phyloP scores from a whole-genome alignment of 2,329 filamentous ascomycete species.

The Karstenula rhodostoma region DNA sequence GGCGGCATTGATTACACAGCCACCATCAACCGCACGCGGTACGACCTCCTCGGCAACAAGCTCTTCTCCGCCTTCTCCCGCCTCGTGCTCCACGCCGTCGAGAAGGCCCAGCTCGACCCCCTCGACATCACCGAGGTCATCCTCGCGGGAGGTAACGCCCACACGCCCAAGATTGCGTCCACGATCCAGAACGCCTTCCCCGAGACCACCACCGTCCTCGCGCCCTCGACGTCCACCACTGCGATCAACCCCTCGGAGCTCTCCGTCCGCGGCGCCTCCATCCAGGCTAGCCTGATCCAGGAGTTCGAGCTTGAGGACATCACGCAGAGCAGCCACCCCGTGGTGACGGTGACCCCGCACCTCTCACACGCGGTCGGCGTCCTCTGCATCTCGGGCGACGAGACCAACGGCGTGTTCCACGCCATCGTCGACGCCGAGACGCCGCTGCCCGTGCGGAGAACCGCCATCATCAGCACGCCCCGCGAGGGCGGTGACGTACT shows the following conservation, averaged over 20 bases:
- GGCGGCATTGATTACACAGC: conserved; percentile 90
- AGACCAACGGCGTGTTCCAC: conserved; percentile 73
- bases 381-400: conserved; percentile 68
- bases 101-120: conserved; percentile 91
- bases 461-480: conserved; percentile 77
- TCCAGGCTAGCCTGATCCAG: conserved; percentile 92
- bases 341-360: conserved; percentile 93
- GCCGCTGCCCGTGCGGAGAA: conserved; percentile 85
- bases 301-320: conserved; percentile 95
- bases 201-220: conserved; percentile 77
- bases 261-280: conserved; percentile 85
- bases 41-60: conserved; percentile 87
- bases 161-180: conserved; percentile 90
- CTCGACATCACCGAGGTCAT: conserved; percentile 96
- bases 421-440: conserved; percentile 87
- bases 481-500: conserved; percentile 87
- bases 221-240: conserved; percentile 77
- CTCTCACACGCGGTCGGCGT: conserved; percentile 89
- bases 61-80: conserved; percentile 88
- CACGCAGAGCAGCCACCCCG: conserved; percentile 93
- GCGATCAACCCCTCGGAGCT: conserved; percentile 96
- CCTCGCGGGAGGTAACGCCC: conserved; percentile 87
- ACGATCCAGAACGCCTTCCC: conserved; percentile 84
- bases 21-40: conserved; percentile 91
- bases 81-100: conserved; percentile 81